These are phyloP conservation scores for Globisporangium irregulare DNA, from an alignment of 352 stramenopile species.

Conservation along the genomic window DNA sequence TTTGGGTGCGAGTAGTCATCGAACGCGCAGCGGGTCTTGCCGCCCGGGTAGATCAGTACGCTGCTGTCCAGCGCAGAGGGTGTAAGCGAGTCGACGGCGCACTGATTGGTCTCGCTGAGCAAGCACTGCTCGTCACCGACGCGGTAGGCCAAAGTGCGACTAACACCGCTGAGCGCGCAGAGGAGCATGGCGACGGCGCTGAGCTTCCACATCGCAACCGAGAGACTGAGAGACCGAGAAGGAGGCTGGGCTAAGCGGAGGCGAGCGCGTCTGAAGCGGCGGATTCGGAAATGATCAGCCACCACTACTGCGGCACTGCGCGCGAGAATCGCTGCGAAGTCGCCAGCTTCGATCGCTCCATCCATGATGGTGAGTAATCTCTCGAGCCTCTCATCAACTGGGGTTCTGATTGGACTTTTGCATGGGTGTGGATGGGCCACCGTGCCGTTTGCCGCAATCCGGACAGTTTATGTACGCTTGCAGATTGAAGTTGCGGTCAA, in stretches of 20 bases:
- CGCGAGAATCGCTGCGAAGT: too few species aligned
- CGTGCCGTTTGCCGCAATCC: too few species aligned
- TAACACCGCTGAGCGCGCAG: constrained; percentile 7
- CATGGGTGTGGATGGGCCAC: too few species aligned
- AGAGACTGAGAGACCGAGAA: not conserved
- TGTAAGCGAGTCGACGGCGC: constrained; percentile 24
- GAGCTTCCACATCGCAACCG: constrained; percentile 15
- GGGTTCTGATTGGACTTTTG: too few species aligned
- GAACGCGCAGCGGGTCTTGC: constrained; percentile 24
- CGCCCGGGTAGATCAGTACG: constrained; percentile 31
- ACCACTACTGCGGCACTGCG: not conserved
- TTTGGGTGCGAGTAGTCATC: constrained; percentile 17
- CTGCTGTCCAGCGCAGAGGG: constrained; percentile 24
- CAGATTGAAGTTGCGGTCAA: too few species aligned
- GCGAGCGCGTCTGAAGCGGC: constrained; percentile 14
- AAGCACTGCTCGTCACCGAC: constrained; percentile 27
- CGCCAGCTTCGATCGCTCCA: too few species aligned
- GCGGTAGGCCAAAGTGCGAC: constrained; percentile 3
- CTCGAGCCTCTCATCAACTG: too few species aligned
- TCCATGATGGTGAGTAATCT: too few species aligned
- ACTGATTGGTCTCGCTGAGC: constrained; percentile 24
- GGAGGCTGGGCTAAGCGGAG: too few species aligned
- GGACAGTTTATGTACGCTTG: too few species aligned
- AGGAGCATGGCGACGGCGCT: constrained; percentile 6
- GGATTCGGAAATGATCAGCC: constrained; percentile 23